phyloP scores from a whole-genome alignment of 2,329 filamentous ascomycete genomes.

The Pseudopithomyces maydicus region DNA sequence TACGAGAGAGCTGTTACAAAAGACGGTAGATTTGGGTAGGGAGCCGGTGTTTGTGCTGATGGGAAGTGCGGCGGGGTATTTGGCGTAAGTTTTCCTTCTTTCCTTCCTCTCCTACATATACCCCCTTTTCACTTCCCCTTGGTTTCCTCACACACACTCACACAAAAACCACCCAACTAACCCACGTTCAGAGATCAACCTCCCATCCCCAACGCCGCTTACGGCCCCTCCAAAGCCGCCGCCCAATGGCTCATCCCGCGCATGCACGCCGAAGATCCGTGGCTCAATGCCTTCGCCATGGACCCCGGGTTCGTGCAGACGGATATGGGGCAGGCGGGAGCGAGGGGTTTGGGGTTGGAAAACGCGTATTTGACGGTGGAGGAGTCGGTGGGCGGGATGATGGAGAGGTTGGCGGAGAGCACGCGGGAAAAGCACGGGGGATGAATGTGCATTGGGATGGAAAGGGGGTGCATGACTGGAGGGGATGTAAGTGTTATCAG shows the following conservation, averaged over 20 bases:
- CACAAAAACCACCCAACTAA: not conserved
- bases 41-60: constrained; percentile 14
- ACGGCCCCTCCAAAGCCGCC: constrained; percentile 12
- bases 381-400: constrained; percentile 11
- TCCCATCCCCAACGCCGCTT: constrained; percentile 13
- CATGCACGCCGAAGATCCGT: constrained; percentile 8
- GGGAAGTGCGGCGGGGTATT: constrained; percentile 12
- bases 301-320: constrained; percentile 15
- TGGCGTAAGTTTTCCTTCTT: constrained; percentile 1
- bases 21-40: not conserved
- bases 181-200: constrained; percentile 5
- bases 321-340: constrained; percentile 12
- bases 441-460: not conserved
- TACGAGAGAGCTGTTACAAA: constrained; percentile 13
- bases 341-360: constrained; percentile 5
- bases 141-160: no score
- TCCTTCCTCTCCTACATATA: not conserved
- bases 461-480: not conserved
- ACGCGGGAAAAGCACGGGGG: not conserved
- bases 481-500: not conserved
- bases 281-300: constrained; percentile 10
- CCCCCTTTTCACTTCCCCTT: no score
- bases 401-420: not conserved
- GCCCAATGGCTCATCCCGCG: constrained; percentile 11
- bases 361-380: constrained; percentile 4